phyloP scores from a whole-genome alignment of 805 yeast genomes.

The Saccharomycopsis oosterbeekiorum region DNA sequence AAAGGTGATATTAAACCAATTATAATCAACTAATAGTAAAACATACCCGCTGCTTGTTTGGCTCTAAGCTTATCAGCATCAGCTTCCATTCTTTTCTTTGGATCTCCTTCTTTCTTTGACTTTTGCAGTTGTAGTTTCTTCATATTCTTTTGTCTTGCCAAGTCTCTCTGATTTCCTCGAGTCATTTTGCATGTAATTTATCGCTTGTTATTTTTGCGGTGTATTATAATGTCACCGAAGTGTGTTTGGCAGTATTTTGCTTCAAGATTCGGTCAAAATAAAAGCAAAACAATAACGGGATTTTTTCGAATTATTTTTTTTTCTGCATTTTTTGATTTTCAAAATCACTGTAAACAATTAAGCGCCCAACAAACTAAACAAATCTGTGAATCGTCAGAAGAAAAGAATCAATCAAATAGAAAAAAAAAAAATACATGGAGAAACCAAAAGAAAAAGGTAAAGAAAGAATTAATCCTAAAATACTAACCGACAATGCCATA shows the following conservation, averaged over 20 bases:
- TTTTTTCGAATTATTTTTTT: too few species aligned
- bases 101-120: constrained; percentile 77
- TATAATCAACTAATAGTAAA: not conserved
- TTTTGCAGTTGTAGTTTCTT: constrained; percentile 65
- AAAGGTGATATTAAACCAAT: not conserved
- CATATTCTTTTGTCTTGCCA: constrained; percentile 78
- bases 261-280: too few species aligned
- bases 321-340: not conserved
- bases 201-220: not conserved
- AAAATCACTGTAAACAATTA: not conserved
- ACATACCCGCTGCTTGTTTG: constrained; percentile 77
- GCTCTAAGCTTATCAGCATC: constrained; percentile 87
- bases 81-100: constrained; percentile 71
- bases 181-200: constrained; percentile 44
- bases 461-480: too few species aligned
- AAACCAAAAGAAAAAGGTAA: not conserved
- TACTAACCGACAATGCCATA: not conserved
- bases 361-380: not conserved
- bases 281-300: too few species aligned
- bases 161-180: constrained; percentile 93
- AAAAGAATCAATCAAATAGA: too few species aligned
- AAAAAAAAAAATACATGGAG: too few species aligned
- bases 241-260: too few species aligned
- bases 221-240: too few species aligned
- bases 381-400: not conserved